Evolutionary conservation across 2,329 filamentous ascomycete species (phyloP).

Genomic region (Phaeosphaeriaceae sp.): DNA sequence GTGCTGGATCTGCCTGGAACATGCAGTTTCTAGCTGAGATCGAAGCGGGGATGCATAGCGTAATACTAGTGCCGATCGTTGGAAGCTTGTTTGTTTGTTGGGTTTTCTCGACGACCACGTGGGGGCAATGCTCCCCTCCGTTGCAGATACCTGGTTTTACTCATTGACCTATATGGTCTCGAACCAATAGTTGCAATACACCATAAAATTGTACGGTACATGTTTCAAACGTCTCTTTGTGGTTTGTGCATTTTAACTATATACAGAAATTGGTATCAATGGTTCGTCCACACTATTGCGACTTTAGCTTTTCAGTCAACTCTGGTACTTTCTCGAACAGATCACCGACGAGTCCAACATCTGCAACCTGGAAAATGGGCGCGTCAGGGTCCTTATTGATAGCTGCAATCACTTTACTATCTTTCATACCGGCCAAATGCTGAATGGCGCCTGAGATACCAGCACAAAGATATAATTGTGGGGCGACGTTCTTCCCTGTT

Average conservation of each 20-base stretch:
- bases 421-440: slow-evolving; percentile 99
- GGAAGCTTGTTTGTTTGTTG: slow-evolving; percentile 5
- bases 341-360: slow-evolving; percentile 94
- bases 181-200: no score
- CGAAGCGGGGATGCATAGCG: slow-evolving; percentile 6
- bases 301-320: slow-evolving; percentile 91
- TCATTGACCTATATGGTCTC: no score
- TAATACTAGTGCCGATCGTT: slow-evolving; percentile 16
- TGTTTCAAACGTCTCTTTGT: neutral
- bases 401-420: slow-evolving; percentile 98
- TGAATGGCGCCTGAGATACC: slow-evolving; percentile 98
- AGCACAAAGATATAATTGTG: slow-evolving; percentile 91
- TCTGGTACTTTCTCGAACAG: slow-evolving; percentile 95
- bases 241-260: slow-evolving; percentile 1
- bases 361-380: slow-evolving; percentile 97
- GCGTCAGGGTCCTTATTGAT: slow-evolving; percentile 99
- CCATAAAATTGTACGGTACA: no score
- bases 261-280: neutral
- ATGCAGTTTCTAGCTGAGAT: neutral
- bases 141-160: no score
- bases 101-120: neutral
- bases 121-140: no score
- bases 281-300: slow-evolving; percentile 23
- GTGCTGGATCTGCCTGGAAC: neutral
- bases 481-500: slow-evolving; percentile 98